Base-by-base conservation (phyloP, 495 filamentous ascomycete species). In the Penicillium robsamsonii region DNA sequence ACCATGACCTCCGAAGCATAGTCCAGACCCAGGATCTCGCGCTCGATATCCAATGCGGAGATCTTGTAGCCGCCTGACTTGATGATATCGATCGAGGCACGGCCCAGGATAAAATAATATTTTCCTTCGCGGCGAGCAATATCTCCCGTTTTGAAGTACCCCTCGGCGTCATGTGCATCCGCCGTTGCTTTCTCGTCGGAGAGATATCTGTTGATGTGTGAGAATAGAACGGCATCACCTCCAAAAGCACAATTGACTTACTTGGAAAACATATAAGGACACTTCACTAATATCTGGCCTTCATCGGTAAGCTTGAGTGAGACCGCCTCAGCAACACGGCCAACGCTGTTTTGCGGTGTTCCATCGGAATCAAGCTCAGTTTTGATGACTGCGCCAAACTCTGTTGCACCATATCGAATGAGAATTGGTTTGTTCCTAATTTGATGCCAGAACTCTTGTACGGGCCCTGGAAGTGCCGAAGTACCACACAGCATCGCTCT, bases 81-180 rank as follows among this genome's bases (percentile, higher is more conserved):
- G 55, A 79, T 77, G 27, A 77, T 75, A 50, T 79, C 75, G 7
- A 75, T 51, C 6, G 67, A 72, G 25, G 77, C 77, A 15, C 79
- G 71, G 9, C 79, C 79, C 1, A 78, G 58, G 20, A 82, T 82
- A 46, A 68, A 78, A 44, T 78, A 80, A 38, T 77, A 74, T 31
- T 71, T 64, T 0, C 73, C 75, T 58, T 78, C 70, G n/a, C 61
- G 54, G n/a, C 71, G 58, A 10, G 74, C 77, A 45, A 81, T 77
- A 38, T 80, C 79, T 3, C 78, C 78, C 0, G 78, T 75, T 46
- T 67, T 71, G 61, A 77, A 81, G 41, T 74, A 81, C 0, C 78
- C 77, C 2, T 79, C 69, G 13, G 57, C 42, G 38, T 67, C 64
- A 44, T 67, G 64, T 13, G 64, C 64, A 40, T 64, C 53, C 2